phyloP scores from a whole-genome alignment of 2,329 filamentous ascomycete genomes.

The Aspergillus fumigatiaffinis region DNA sequence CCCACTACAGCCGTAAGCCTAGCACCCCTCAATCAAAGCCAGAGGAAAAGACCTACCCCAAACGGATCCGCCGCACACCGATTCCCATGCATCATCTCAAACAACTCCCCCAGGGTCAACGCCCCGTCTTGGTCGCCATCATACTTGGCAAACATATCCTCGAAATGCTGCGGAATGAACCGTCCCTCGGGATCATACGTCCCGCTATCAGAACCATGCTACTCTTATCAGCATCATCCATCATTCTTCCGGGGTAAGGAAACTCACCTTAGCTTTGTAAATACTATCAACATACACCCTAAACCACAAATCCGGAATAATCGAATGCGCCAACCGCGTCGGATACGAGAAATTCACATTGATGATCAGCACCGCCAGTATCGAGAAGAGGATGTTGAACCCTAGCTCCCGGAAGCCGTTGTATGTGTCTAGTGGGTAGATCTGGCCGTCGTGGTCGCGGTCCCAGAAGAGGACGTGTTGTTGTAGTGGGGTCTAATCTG shows the following conservation, averaged over 20 bases:
- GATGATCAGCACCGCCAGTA: conserved; percentile 38
- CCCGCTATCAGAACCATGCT: conserved; percentile 30
- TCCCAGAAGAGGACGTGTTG: conserved; percentile 45
- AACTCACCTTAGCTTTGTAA: conserved; percentile 39
- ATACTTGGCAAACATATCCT: conserved; percentile 49
- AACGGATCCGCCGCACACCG: conserved; percentile 42
- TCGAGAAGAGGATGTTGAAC: conserved; percentile 39
- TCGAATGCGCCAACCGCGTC: conserved; percentile 35
- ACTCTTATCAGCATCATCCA: not conserved
- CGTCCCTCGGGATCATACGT: conserved; percentile 46
- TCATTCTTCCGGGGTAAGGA: too few relatives aligned
- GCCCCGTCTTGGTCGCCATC: conserved; percentile 36
- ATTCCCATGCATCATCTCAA: conserved; percentile 39
- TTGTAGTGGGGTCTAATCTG: conserved; percentile 33
- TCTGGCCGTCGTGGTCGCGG: conserved; percentile 38
- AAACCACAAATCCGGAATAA: conserved; percentile 36
- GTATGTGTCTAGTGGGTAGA: conserved; percentile 40
- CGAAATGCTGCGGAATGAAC: conserved; percentile 45
- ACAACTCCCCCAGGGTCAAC: conserved; percentile 38
- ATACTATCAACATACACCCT: conserved; percentile 37
- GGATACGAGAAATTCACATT: conserved; percentile 46
- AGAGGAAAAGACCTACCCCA: conserved; percentile 23
- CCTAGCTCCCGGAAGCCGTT: conserved; percentile 39
- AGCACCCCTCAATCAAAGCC: not conserved
- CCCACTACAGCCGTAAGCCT: conserved; percentile 25